Evolutionary conservation across 345 rosid genomes (phyloP).

Genomic region (Excoecaria cochinchinensis): DNA sequence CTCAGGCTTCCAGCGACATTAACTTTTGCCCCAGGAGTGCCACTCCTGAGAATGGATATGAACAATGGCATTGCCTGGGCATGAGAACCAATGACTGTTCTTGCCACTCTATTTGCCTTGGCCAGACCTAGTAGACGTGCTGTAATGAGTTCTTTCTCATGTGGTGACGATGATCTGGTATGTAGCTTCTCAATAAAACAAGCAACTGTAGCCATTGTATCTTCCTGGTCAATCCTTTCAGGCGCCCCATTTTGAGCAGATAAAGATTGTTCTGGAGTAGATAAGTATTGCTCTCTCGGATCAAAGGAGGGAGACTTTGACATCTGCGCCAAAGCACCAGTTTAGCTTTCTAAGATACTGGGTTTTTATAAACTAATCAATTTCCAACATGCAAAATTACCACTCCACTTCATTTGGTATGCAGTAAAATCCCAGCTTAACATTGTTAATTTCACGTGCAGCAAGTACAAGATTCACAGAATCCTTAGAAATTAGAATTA

Average conservation of each 20-base stretch:
- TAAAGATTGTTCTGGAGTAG: slow-evolving; percentile 34
- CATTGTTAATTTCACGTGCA: not conserved
- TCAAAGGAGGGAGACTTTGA: slow-evolving; percentile 55
- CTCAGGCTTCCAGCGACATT: slow-evolving; percentile 69
- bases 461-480: not conserved
- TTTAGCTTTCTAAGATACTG: slow-evolving; percentile 28
- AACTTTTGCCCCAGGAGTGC: slow-evolving; percentile 63
- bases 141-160: slow-evolving; percentile 75
- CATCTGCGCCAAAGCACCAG: slow-evolving; percentile 45
- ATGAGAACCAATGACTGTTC: slow-evolving; percentile 65
- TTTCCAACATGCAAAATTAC: slow-evolving; percentile 1
- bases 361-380: slow-evolving; percentile 19
- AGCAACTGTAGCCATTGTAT: slow-evolving; percentile 62
- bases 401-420: not conserved
- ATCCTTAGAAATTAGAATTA: not conserved
- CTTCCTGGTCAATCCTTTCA: slow-evolving; percentile 54
- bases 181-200: slow-evolving; percentile 75
- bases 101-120: slow-evolving; percentile 67
- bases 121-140: slow-evolving; percentile 68
- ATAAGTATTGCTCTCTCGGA: slow-evolving; percentile 31
- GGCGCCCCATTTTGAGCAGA: slow-evolving; percentile 39
- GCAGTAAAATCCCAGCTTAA: not conserved
- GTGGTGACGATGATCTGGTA: slow-evolving; percentile 54
- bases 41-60: slow-evolving; percentile 72
- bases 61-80: slow-evolving; percentile 85